A percentile compares a stretch with the other conserved stretches of the same genome.
These are phyloP conservation scores for Aspergillus sp. DNA, from an alignment of 2,329 filamentous ascomycete species.

Conservation along the genomic window DNA sequence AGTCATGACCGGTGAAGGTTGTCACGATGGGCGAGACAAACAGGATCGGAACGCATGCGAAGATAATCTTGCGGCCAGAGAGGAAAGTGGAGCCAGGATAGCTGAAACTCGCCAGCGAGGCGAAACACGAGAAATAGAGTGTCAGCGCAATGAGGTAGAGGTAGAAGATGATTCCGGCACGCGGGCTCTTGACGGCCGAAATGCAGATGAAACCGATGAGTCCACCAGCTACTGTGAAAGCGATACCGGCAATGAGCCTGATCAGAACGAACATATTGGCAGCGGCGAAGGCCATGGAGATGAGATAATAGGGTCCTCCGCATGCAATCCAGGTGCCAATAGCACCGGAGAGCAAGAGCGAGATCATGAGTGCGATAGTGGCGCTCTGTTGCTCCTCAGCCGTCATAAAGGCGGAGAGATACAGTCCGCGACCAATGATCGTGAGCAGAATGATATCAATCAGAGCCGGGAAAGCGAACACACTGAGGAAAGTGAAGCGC, in stretches of 20 bases:
- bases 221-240: slow-evolving; percentile 54
- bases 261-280: slow-evolving; percentile 58
- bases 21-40: slow-evolving; percentile 60
- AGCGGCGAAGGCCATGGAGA: slow-evolving; percentile 57
- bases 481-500: slow-evolving; percentile 59
- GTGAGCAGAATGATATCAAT: slow-evolving; percentile 63
- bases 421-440: slow-evolving; percentile 61
- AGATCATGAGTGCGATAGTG: slow-evolving; percentile 60
- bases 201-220: slow-evolving; percentile 58
- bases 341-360: slow-evolving; percentile 60
- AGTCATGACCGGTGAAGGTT: slow-evolving; percentile 55
- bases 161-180: slow-evolving; percentile 58
- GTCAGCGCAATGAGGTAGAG: slow-evolving; percentile 61
- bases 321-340: slow-evolving; percentile 66
- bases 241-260: slow-evolving; percentile 54
- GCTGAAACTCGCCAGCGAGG: slow-evolving; percentile 56
- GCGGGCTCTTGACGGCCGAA: slow-evolving; percentile 45
- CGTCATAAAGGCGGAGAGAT: slow-evolving; percentile 60
- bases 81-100: slow-evolving; percentile 57
- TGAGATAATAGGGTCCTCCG: slow-evolving; percentile 63
- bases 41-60: slow-evolving; percentile 57
- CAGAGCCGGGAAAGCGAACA: slow-evolving; percentile 64
- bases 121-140: slow-evolving; percentile 60
- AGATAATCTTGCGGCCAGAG: slow-evolving; percentile 60
- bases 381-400: slow-evolving; percentile 53